Percentiles rank a stretch among this genome's conserved stretches.
These are phyloP conservation scores for Hyphopichia khmerensis DNA, from an alignment of 1,139 yeast genomes.

Conservation along the genomic window DNA sequence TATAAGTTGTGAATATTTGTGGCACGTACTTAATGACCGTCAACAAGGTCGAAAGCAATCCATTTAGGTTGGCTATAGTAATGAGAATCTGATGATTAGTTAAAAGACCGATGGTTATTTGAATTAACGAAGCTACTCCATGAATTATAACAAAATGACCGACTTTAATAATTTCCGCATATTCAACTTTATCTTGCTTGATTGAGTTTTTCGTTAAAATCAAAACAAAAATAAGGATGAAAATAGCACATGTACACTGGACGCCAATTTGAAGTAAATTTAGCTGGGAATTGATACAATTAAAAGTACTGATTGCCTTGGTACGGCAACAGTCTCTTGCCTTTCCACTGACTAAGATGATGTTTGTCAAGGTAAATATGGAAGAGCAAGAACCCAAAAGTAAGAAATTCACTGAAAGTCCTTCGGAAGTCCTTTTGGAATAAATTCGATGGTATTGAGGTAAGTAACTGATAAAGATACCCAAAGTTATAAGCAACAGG, in stretches of 20 bases:
- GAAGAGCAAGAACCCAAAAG: slow-evolving; percentile 75
- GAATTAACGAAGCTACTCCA: slow-evolving; percentile 32
- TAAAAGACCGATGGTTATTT: slow-evolving; percentile 30
- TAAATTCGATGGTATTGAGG: slow-evolving; percentile 74
- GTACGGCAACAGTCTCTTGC: slow-evolving; percentile 54
- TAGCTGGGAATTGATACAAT: slow-evolving; percentile 68
- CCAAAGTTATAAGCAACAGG: slow-evolving; percentile 56
- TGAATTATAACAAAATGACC: slow-evolving; percentile 41
- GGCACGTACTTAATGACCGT: slow-evolving; percentile 79
- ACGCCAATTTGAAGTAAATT: slow-evolving; percentile 69
- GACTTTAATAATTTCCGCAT: slow-evolving; percentile 37
- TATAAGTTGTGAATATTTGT: slow-evolving; percentile 70
- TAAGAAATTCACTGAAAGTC: slow-evolving; percentile 72
- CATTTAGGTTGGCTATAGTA: slow-evolving; percentile 58
- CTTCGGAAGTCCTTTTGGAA: slow-evolving; percentile 66
- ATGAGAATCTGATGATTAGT: slow-evolving; percentile 18
- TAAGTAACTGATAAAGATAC: slow-evolving; percentile 69
- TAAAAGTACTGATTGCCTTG: slow-evolving; percentile 45
- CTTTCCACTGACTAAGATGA: slow-evolving; percentile 56
- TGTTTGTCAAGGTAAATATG: slow-evolving; percentile 66
- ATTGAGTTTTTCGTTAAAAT: slow-evolving; percentile 44
- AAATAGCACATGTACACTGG: slow-evolving; percentile 64
- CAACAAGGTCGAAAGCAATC: slow-evolving; percentile 58
- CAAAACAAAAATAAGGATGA: slow-evolving; percentile 58
- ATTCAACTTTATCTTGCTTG: slow-evolving; percentile 48